These are phyloP conservation scores for Ambrosia trifida DNA, from an alignment of 129 eudicot genomes.

Conservation along the genomic window DNA sequence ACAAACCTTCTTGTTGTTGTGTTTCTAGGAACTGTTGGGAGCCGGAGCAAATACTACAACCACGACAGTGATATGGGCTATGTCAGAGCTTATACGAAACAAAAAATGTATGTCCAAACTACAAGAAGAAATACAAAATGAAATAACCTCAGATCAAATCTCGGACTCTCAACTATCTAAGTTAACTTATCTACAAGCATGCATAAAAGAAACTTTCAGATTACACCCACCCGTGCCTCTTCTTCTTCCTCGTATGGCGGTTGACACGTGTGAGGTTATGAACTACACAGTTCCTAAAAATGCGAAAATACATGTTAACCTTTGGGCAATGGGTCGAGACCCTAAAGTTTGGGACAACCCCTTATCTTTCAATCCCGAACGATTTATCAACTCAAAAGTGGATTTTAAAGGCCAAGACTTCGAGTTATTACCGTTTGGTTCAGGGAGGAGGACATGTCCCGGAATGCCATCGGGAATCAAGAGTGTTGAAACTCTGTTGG, in stretches of 20 bases:
- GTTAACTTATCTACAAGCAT: slow-evolving; percentile 31
- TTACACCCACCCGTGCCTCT: slow-evolving; percentile 36
- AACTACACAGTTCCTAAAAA: slow-evolving; percentile 20
- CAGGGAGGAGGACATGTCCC: slow-evolving; percentile 14
- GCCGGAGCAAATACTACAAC: slow-evolving; percentile 30
- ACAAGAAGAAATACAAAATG: slow-evolving; percentile 17
- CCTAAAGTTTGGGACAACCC: too few species aligned
- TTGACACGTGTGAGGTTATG: not conserved
- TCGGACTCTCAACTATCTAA: slow-evolving; percentile 20
- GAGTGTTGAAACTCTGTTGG: slow-evolving; percentile 25
- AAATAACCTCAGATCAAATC: not conserved
- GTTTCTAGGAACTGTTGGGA: slow-evolving; percentile 16
- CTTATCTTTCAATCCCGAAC: too few species aligned
- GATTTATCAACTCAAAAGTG: too few species aligned
- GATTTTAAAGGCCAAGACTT: too few species aligned
- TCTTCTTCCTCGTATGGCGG: slow-evolving; percentile 19
- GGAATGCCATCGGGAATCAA: slow-evolving; percentile 27
- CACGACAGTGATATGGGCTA: slow-evolving; percentile 21
- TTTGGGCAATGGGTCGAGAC: too few species aligned
- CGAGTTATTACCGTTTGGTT: slow-evolving; percentile 4
- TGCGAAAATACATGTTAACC: not conserved
- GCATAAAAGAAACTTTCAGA: slow-evolving; percentile 27
- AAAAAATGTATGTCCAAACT: not conserved
- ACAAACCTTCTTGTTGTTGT: not conserved
- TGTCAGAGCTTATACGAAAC: slow-evolving; percentile 25